phyloP scores from a whole-genome alignment of 495 filamentous ascomycete species.

The Evernia prunastri region DNA sequence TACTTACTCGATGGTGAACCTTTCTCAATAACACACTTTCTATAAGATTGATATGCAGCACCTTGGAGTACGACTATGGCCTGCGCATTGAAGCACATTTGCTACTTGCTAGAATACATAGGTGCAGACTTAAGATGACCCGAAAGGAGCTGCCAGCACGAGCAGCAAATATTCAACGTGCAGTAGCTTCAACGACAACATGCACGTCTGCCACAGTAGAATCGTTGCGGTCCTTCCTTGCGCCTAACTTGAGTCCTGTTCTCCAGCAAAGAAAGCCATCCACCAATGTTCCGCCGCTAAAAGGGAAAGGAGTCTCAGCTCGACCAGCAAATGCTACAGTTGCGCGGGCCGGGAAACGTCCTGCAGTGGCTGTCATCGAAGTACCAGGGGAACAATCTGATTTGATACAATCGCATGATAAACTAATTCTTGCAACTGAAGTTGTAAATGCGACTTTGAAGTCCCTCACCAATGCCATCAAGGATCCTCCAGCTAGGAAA shows the following conservation, averaged over 20 bases:
- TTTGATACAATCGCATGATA: slow-evolving; percentile 52
- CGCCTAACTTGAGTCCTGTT: slow-evolving; percentile 22
- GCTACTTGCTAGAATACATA: neutral
- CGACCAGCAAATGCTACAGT: slow-evolving; percentile 21
- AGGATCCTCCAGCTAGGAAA: slow-evolving; percentile 30
- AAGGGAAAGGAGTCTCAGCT: slow-evolving; percentile 5
- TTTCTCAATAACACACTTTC: slow-evolving; percentile 8
- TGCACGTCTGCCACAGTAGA: slow-evolving; percentile 45
- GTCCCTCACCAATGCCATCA: slow-evolving; percentile 65
- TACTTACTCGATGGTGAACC: slow-evolving; percentile 13
- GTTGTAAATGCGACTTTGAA: slow-evolving; percentile 73
- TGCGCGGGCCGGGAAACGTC: slow-evolving; percentile 33
- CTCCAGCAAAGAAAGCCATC: slow-evolving; percentile 22
- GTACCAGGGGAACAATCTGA: slow-evolving; percentile 35
- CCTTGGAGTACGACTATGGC: slow-evolving; percentile 10
- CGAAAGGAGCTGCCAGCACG: slow-evolving; percentile 18
- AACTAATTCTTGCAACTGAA: slow-evolving; percentile 68
- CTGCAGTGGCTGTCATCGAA: slow-evolving; percentile 27
- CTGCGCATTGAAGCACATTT: neutral
- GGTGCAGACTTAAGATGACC: slow-evolving; percentile 19
- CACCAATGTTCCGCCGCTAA: slow-evolving; percentile 8
- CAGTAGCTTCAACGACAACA: slow-evolving; percentile 45
- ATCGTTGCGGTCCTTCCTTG: slow-evolving; percentile 45
- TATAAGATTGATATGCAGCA: slow-evolving; percentile 1
- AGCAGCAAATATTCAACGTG: slow-evolving; percentile 36